Evolutionary conservation across 805 yeast genomes (phyloP).

Genomic region (Yamadazyma takamatsuzukensis): DNA sequence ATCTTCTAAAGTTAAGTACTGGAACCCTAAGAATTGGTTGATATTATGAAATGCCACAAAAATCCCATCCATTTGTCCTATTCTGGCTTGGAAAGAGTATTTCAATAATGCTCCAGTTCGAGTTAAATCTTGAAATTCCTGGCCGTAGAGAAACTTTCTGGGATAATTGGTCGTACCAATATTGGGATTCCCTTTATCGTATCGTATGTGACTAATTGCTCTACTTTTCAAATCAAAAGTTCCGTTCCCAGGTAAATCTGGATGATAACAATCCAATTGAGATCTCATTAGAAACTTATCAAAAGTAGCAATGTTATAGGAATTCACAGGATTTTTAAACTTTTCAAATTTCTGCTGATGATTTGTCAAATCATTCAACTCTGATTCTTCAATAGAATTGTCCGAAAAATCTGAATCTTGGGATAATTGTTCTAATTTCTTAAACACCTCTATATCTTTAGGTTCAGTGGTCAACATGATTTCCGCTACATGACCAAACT

Average conservation of each 20-base stretch:
- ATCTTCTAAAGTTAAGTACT: constrained; percentile 72
- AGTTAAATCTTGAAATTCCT: constrained; percentile 69
- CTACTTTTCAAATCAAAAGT: constrained; percentile 90
- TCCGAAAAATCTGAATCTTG: no score
- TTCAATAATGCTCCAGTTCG: constrained; percentile 72
- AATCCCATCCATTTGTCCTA: constrained; percentile 96
- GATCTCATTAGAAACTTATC: constrained; percentile 80
- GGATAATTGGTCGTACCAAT: constrained; percentile 25
- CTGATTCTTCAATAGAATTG: no score
- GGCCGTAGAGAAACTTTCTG: background rate
- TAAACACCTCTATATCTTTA: constrained; percentile 43
- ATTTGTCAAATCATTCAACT: constrained; percentile 1
- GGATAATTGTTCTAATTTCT: constrained; percentile 17
- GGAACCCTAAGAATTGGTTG: constrained; percentile 79
- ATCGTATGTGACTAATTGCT: constrained; percentile 82
- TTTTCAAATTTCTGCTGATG: constrained; percentile 9
- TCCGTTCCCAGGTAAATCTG: constrained; percentile 81
- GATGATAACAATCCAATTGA: constrained; percentile 81
- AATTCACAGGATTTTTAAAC: constrained; percentile 22
- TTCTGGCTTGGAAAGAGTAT: constrained; percentile 86
- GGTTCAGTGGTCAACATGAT: constrained; percentile 62
- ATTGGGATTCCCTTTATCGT: constrained; percentile 65
- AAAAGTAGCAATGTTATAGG: constrained; percentile 68
- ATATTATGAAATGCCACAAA: constrained; percentile 89
- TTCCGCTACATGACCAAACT: constrained; percentile 79